Conservation (phyloP, 177 flowering plant genomes). For the Vitis hybrid region DNA sequence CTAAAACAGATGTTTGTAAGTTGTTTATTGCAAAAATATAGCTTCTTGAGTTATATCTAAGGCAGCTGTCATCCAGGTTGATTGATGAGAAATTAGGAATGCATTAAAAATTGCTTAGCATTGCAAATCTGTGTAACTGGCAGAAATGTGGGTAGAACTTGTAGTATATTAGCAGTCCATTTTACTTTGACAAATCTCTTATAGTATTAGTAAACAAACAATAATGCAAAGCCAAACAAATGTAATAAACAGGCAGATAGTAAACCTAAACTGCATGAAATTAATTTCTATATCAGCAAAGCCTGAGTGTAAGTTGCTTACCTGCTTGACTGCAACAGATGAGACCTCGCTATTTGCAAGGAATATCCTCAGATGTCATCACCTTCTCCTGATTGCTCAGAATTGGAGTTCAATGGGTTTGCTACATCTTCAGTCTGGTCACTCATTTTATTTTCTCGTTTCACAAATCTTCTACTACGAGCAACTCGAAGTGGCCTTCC, state of each 20-base stretch:
- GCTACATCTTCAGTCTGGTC: slow-evolving; percentile 25
- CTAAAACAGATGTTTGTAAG: no score
- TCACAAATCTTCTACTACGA: slow-evolving; percentile 42
- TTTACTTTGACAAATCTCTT: not conserved
- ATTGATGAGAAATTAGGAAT: no score
- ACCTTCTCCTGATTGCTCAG: slow-evolving; percentile 14
- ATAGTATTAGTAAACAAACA: no score
- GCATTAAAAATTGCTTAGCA: not conserved
- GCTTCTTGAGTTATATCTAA: no score
- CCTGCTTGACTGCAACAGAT: no score
- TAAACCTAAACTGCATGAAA: not conserved
- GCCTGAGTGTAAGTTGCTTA: not conserved
- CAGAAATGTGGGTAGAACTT: not conserved
- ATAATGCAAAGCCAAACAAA: not conserved
- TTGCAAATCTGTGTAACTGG: not conserved
- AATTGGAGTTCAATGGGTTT: slow-evolving; percentile 19
- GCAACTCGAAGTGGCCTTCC: slow-evolving; percentile 64
- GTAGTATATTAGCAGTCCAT: not conserved
- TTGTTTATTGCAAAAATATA: no score
- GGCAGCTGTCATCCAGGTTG: no score
- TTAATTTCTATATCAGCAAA: not conserved
- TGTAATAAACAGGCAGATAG: not conserved
- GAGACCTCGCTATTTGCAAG: not conserved
- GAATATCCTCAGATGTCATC: slow-evolving; percentile 15
- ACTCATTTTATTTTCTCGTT: slow-evolving; percentile 28